Percentiles rank a stretch among this genome's conserved stretches.
phyloP scores from a whole-genome alignment of 108 stramenopile species.

The Cyclotella cryptica region DNA sequence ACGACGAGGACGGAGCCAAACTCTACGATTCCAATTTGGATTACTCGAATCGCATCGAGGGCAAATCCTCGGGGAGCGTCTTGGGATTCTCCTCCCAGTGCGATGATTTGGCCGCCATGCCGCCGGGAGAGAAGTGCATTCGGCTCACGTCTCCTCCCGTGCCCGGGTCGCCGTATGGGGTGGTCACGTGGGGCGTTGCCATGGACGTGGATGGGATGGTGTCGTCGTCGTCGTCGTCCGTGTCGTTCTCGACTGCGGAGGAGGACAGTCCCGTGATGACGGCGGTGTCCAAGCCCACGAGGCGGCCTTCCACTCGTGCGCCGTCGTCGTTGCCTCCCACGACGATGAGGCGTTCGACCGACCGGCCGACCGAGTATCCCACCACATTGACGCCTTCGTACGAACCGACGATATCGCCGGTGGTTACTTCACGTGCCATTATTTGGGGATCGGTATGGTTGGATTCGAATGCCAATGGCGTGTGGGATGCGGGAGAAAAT shows the following conservation, averaged over 20 bases:
- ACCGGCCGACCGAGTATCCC: background rate
- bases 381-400: background rate
- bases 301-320: background rate
- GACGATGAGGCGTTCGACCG: too few species aligned
- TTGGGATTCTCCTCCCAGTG: slow-evolving; percentile 18
- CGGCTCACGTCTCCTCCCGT: slow-evolving; percentile 20
- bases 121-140: slow-evolving; percentile 14
- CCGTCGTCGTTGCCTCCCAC: too few species aligned
- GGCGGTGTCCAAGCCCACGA: background rate
- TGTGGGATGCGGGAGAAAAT: slow-evolving; percentile 31
- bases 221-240: slow-evolving; percentile 71
- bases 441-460: slow-evolving; percentile 44
- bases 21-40: slow-evolving; percentile 57
- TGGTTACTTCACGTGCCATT: background rate
- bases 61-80: slow-evolving; percentile 17
- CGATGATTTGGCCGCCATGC: background rate
- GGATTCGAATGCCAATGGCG: slow-evolving; percentile 32
- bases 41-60: slow-evolving; percentile 22
- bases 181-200: slow-evolving; percentile 41
- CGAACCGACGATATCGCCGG: background rate
- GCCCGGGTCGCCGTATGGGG: slow-evolving; percentile 40
- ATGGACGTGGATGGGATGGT: slow-evolving; percentile 61
- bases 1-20: slow-evolving; percentile 16
- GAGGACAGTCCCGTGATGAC: background rate
- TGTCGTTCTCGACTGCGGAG: slow-evolving; percentile 57